Evolutionary conservation across 2,329 filamentous ascomycete species (phyloP), one percentile per base, ranked within the genome.

Genomic region (Fusarium stilboides): DNA sequence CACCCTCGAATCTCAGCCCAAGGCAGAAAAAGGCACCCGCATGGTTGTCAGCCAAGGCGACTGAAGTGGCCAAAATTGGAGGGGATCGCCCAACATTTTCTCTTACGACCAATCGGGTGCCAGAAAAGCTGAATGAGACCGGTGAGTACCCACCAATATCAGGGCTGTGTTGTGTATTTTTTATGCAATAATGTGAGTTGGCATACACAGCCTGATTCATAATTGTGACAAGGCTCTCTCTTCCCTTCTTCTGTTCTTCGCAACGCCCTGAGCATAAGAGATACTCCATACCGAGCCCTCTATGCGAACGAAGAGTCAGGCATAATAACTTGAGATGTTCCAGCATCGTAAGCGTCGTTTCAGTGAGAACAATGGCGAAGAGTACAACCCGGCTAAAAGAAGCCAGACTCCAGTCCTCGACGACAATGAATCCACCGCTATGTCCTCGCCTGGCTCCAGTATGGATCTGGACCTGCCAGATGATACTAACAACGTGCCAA

Each of bases 391-490:
- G 1, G 3, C 26, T 17, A 62, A 28, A 8, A 2, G 26, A 14
- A 0, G 8, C 4, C 34, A 34, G 6, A 45, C 26, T 17, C 22
- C 28, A 3, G 13, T 3, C 3, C 2, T n/a, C 3, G 8, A 6
- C 3, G 2, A 1, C n/a, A 8, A 17, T 5, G 15, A 1, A 12
- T 2, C 13, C 1, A 8, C 6, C 12, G 5, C 15, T 7, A 0
- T 3, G 1, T 8, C 6, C 7, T 10, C 2, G 6, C 12, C n/a
- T 7, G 37, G 20, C 1, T 8, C n/a, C 1, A 2, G 5, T 9
- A 36, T 60, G 34, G 34, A 40, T 0, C 1, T 45, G 3, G 54
- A 62, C 2, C 10, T 9, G 3, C 6, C 26, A 6, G 28, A 13
- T 31, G 10, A 10, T 10, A 2, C 24, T 12, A 2, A 12, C 9